Evolutionary conservation across 495 filamentous ascomycete species (phyloP), one percentile per base, ranked within the genome.

Genomic region (Aspergillus panamensis): DNA sequence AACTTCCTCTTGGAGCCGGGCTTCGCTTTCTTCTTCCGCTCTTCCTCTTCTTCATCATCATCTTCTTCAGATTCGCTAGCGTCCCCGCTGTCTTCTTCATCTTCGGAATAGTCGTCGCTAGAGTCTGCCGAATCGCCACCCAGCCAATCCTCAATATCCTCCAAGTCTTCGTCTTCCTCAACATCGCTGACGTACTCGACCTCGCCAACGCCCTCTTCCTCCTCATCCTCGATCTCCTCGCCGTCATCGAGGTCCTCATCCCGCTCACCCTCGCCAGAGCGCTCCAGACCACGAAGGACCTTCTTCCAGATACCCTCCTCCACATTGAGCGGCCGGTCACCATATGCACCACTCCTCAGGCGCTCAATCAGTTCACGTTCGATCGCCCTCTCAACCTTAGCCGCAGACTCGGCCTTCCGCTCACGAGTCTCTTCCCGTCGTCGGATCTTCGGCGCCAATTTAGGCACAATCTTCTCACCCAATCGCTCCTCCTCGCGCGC

Each of bases 221-320:
- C 86, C 51, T 78, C 78, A 48, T 90, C 86, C 16, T 82, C 82
- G 44, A 87, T 82, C 54, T 88, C 80, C 60, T 96, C 91, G 4
- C 91, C 93, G 65, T 93, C 89, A 64, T 97, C 93, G 67, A 92
- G 66, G 69, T 97, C 93, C 75, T 89, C 84, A 73, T 97, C 94
- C 61, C 91, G 79, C 63, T 79, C 80, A 45, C 87, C 94, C 68
- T 94, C 90, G 21, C 92, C 92, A 62, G 85, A 83, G 55, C 86
- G 81, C 81, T 97, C 95, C 69, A 97, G 75, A 2, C 92, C 92
- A 44, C 86, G 85, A 47, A 98, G 80, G 25, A 98, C 95, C 82
- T 91, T 94, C 87, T 96, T 96, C 94, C 94, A 98, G 60, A 98
- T 91, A 13, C 78, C 79, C 71, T 95, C 90, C 68, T 94, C 92